Base-by-base conservation (phyloP, 306 rosid species). In the Cucurbita ficifolia region DNA sequence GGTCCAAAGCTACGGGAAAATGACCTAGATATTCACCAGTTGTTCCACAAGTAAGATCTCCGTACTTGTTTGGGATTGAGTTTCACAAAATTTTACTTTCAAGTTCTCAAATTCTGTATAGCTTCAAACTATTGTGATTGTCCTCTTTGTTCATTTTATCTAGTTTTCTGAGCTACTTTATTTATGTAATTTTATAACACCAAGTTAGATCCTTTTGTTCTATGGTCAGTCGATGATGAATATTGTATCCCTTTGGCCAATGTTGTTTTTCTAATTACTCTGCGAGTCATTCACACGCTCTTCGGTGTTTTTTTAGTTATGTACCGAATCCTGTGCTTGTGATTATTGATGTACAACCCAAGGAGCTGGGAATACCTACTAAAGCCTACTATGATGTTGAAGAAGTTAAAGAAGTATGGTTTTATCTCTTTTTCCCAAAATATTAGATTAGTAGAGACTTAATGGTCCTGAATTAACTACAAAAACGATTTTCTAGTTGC, bases 301-400 rank as follows among this genome's bases (percentile, higher is more conserved):
- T 48, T 33, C 35, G 36, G 33, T 59, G 49, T 6, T 52, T 24
- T 78, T 4, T 43, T 74, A 92, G 96, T 82, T 90, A 88, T 79
- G 91, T 82, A 19, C 87, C 96, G 19, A 92, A 92, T 78, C 97
- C 97, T 24, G 95, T 89, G 39, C 79, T 92, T 85, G 95, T 89
- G 80, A 89, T 92, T 76, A 90, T 92, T 77, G 96, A 88, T 79
- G 96, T 92, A 54, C 96, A 88, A 76, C 95, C 97, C 24, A 92
- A 88, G 86, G 98, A 89, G 80, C 76, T 90, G 76, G 98, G 98
- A 72, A 92, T 92, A 78, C 98, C 98, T 63, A 90, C 96, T n/a
- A 92, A 92, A 81, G 98, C 98, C 53, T 92, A 92, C 83, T 89
- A 82, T 78, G 98, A 83, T 1, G 95, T 92, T 22, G 96, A 92